Percentiles rank a stretch among this genome's conserved stretches.
phyloP scores from a whole-genome alignment of 371 early-diverging fungal genomes.

The Blastocladiella emersonii region DNA sequence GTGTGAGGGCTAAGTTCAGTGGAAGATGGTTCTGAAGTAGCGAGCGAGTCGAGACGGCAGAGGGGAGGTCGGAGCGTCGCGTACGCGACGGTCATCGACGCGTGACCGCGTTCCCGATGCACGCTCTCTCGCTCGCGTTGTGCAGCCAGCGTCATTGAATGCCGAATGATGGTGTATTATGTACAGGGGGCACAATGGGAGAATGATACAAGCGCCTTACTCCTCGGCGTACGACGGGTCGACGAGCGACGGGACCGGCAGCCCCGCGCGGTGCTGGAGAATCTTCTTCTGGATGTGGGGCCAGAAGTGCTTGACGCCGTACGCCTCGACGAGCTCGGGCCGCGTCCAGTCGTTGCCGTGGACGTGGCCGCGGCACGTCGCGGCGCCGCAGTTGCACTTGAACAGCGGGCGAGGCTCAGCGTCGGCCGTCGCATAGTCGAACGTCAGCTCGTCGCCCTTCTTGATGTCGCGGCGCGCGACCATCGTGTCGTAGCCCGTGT shows the following conservation, averaged over 20 bases:
- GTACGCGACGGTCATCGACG: too few species aligned
- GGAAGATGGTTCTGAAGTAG: too few species aligned
- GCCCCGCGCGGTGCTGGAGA: background rate
- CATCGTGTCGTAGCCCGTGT: constrained; percentile 4
- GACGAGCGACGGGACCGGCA: background rate
- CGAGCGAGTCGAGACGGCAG: too few species aligned
- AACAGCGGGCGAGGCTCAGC: background rate
- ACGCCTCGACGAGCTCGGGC: background rate
- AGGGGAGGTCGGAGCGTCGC: too few species aligned
- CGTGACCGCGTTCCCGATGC: too few species aligned
- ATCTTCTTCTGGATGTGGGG: constrained; percentile 2
- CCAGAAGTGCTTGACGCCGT: background rate
- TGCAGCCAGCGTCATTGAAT: too few species aligned
- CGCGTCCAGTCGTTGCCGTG: background rate
- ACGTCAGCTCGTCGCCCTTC: background rate
- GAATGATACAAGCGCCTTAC: too few species aligned
- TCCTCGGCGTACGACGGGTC: background rate
- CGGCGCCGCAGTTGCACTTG: background rate
- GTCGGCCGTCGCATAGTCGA: constrained; percentile 2
- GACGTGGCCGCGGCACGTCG: background rate
- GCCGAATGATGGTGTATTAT: too few species aligned
- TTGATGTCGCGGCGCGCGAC: background rate
- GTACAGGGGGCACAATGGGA: too few species aligned
- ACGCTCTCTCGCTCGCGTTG: too few species aligned
- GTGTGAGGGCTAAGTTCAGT: too few species aligned